Evolutionary conservation across 1,284 basidiomycete genomes (phyloP), one percentile per base, ranked within the genome.

Genomic region (Abortiporus biennis): DNA sequence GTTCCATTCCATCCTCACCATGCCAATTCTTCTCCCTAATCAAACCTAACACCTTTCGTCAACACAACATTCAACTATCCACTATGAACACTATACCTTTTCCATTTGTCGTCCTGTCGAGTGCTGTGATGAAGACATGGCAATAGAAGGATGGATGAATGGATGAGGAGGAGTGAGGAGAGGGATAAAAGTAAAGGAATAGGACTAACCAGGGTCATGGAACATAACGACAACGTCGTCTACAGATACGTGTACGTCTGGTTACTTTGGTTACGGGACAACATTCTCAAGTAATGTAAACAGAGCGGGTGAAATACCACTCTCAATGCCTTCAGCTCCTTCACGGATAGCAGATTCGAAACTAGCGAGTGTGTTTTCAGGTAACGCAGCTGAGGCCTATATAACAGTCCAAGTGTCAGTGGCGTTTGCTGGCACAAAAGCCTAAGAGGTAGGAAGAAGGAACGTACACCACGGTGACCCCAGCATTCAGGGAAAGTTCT

Each of bases 301-400:
- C 9, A 17, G 36, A 19, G n/a, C 16, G 15, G 32, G 29, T 32
- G 49, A 74, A 78, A 65, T 81, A 87, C 84, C 85, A 59, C 88
- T 92, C 75, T 97, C 94, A 56, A 97, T 92, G 55, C 92, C 93
- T 63, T 96, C 90, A 36, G 92, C 87, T 46, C 93, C 94, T 63
- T 94, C 92, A 37, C 80, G 80, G 51, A 95, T 92, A 50, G 94
- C 93, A 50, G 85, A 87, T 60, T 92, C 82, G 64, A 97, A 97
- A 63, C 89, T 92, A 42, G 87, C 85, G 48, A 91, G 78, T 33
- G 91, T 94, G 69, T 96, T 96, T 67, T 95, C 92, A 16, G 92
- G 92, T 64, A 78, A 94, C 13, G 76, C 72, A 17, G 87, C 80
- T 16, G 90, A 92, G 35, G 92, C 91, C 90, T 92, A 30, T 11